Conservation (phyloP, 2,329 filamentous ascomycete genomes). For the Phoma sp. region DNA sequence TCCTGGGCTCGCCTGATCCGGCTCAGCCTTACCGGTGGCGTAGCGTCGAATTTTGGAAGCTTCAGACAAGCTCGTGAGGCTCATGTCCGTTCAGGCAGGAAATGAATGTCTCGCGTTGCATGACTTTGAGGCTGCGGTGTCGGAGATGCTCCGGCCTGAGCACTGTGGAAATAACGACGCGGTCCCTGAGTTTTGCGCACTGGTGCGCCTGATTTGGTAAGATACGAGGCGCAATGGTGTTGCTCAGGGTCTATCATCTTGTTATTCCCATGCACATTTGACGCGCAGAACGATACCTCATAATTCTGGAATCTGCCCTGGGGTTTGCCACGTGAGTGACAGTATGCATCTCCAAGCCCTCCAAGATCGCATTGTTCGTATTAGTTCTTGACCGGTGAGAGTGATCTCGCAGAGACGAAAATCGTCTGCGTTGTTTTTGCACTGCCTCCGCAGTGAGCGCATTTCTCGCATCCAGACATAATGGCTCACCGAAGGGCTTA, state of each 20-base stretch:
- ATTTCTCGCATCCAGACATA: background rate
- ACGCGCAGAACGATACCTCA: background rate
- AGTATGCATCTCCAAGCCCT: background rate
- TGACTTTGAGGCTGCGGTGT: conserved; percentile 2
- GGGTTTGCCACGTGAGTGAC: background rate
- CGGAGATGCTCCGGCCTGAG: conserved; percentile 7
- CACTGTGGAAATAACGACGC: conserved; percentile 5
- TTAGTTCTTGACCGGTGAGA: conserved; percentile 12
- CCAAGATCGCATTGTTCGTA: conserved; percentile 11
- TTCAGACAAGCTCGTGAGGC: conserved; percentile 13
- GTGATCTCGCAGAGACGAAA: background rate
- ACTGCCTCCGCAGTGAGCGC: conserved; percentile 9
- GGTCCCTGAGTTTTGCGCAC: background rate
- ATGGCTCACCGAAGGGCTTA: conserved; percentile 8
- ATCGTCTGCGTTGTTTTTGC: conserved; percentile 1
- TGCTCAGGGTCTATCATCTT: background rate
- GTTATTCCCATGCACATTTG: conserved; percentile 4
- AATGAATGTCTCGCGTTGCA: conserved; percentile 1
- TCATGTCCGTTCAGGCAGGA: conserved; percentile 6
- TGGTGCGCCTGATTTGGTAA: too few species aligned
- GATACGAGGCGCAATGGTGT: background rate
- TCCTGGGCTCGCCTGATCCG: background rate
- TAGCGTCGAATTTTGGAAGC: conserved; percentile 13
- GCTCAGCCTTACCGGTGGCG: conserved; percentile 19
- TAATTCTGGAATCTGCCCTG: conserved; percentile 4